Base-by-base conservation (phyloP, 2,329 filamentous ascomycete genomes). In the Elsinoe arachidis region DNA sequence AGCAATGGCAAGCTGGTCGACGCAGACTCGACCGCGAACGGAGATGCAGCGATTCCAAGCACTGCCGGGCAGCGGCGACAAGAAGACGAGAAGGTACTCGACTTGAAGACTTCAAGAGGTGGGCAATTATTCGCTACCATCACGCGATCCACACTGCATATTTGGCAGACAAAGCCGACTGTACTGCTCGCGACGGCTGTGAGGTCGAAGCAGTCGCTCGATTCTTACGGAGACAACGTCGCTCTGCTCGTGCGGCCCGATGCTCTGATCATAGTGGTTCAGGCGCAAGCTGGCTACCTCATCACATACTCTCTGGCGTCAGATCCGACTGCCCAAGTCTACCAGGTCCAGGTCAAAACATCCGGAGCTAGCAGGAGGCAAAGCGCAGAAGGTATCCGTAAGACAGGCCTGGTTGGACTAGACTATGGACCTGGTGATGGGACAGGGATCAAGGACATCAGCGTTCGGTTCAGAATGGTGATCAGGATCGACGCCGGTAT, bases 401-500 rank as follows among this genome's bases (percentile, higher is more conserved):
- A 62, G 30, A 62, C 61, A n/a, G 64, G 61, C 23, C 57, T 57
- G 5, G 46, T 63, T 3, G 56, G 53, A 12, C 64, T 65, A n/a
- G 72, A 73, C 56, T 68, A 67, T 71, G 88, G 88, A 0, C 83
- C 87, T 1, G 91, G 91, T 34, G 93, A 96, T 70, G 88, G 88
- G 9, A 80, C 80, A 51, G 89, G 89, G 2, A 85, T 96, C 53
- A 82, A 84, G 55, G 93, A 99, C 72, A 83, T 95, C 57, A 95
- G 87, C 65, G 80, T 99, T 51, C 87, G 90, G 10, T 99, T 99
- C 72, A 83, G 92, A 58, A 96, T 96, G 88, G 92, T 96, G 12
- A 97, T 99, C 67, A 95, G 95, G 69, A 90, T 99, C 15, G 93
- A 99, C 72, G 93, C 93, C 2, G 93, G 93, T 2, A 96, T 99